Conservation (phyloP, 352 stramenopile genomes). For the Phytophthora lateralis region DNA sequence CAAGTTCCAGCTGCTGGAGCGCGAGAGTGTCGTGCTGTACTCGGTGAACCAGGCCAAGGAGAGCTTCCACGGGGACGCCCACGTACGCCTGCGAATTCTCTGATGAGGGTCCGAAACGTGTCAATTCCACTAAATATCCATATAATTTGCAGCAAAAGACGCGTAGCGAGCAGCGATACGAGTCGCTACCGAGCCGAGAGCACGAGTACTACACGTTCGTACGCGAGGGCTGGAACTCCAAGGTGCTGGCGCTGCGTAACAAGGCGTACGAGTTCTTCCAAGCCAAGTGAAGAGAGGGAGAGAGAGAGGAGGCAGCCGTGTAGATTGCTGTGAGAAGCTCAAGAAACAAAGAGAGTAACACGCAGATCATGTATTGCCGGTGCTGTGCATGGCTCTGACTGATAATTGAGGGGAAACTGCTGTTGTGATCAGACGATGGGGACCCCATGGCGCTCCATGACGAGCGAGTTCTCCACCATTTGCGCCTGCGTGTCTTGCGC, state of each 20-base stretch:
- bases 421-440: constrained; percentile 32
- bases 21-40: constrained; percentile 75
- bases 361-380: constrained; percentile 20
- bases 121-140: constrained; percentile 2
- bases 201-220: constrained; percentile 86
- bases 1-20: constrained; percentile 76
- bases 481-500: constrained; percentile 75
- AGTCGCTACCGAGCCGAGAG: constrained; percentile 65
- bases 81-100: constrained; percentile 19
- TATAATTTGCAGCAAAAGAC: constrained; percentile 27
- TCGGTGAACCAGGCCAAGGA: constrained; percentile 67
- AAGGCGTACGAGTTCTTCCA: constrained; percentile 60
- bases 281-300: constrained; percentile 31
- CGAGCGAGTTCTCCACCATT: constrained; percentile 60
- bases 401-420: constrained; percentile 1
- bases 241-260: constrained; percentile 68
- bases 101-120: background rate
- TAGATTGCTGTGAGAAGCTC: constrained; percentile 6
- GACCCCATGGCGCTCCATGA: constrained; percentile 55
- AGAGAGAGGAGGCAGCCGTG: background rate
- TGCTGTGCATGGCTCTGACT: constrained; percentile 7
- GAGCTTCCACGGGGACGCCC: constrained; percentile 43
- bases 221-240: constrained; percentile 73
- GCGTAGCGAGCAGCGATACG: constrained; percentile 56
- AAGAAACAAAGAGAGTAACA: constrained; percentile 23